Base-by-base conservation (phyloP, 306 rosid genomes). In the Crataegus laevigata region DNA sequence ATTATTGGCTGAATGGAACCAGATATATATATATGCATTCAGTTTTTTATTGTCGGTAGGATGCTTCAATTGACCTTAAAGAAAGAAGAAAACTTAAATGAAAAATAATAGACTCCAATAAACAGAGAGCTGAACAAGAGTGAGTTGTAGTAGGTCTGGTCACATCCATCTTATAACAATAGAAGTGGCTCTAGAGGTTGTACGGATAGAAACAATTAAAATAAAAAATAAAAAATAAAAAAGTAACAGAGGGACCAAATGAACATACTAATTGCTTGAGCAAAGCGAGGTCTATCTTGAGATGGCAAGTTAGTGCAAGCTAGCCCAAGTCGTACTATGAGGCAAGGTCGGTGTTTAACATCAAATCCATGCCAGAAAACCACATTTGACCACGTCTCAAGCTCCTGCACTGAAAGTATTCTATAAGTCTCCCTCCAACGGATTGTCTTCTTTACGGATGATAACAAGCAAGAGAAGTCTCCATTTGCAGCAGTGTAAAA, bases 351-450 rank as follows among this genome's bases (percentile, higher is more conserved):
- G 68, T 68, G 76, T 82, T 81, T 64, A 78, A 88, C 61, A 84
- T 93, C 98, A 76, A 72, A 88, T 69, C 98, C 98, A 86, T 93
- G 98, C 96, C 89, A 87, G 61, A 85, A 89, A 38, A 93, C 91
- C 96, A 91, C 40, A 72, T 83, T 87, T 68, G 98, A 91, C 97
- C 98, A 93, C 61, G 42, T 74, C 52, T 91, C 92, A 78, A 93
- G 92, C 84, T 93, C 97, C 65, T 86, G 87, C 32, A 63, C 77
- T 11, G 97, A 84, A 74, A 93, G 86, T 76, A 93, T 87, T 77
- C 85, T 78, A 68, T 89, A 93, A 52, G 82, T 91, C 78, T 87
- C 85, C 72, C 96, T 87, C 97, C 97, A 92, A 32, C 79, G 76
- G 63, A 92, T 70, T 32, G 97, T 90, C 81, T 85, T 92, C 91